A percentile compares a stretch with the other conserved stretches of the same genome.
Evolutionary conservation across 2,329 filamentous ascomycete species (phyloP).

Genomic region (Hypoxylon sp.): DNA sequence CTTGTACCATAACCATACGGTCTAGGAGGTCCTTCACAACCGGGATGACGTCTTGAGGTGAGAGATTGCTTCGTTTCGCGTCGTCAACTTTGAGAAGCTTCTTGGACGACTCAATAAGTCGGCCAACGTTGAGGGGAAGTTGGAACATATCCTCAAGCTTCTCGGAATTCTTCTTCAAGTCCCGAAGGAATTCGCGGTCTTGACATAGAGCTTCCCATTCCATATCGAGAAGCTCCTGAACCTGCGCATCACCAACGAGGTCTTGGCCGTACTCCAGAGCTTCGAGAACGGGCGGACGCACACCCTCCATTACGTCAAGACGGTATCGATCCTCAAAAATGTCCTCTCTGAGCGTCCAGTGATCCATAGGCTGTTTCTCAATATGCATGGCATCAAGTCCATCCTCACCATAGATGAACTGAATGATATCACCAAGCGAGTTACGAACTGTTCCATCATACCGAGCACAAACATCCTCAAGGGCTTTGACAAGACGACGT

Average conservation of each 20-base stretch:
- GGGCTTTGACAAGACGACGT: conserved; percentile 95
- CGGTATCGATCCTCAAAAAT: conserved; percentile 87
- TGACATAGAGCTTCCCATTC: conserved; percentile 85
- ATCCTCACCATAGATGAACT: conserved; percentile 98
- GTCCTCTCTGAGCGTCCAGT: conserved; percentile 82
- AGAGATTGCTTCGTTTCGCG: conserved; percentile 87
- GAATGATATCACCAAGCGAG: conserved; percentile 94
- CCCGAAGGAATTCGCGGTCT: conserved; percentile 83
- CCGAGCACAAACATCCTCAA: conserved; percentile 97
- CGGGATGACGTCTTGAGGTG: conserved; percentile 88
- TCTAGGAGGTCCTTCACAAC: conserved; percentile 82
- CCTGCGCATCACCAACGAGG: conserved; percentile 87
- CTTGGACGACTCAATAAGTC: conserved; percentile 92
- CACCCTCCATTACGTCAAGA: conserved; percentile 85
- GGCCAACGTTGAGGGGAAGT: conserved; percentile 89
- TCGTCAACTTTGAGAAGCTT: conserved; percentile 92
- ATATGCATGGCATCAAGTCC: conserved; percentile 94
- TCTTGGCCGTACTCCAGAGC: conserved; percentile 89
- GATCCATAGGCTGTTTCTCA: conserved; percentile 91
- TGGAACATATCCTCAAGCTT: conserved; percentile 90
- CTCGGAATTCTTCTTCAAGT: conserved; percentile 72
- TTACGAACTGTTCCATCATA: conserved; percentile 98
- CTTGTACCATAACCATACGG: conserved; percentile 87
- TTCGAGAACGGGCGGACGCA: conserved; percentile 72
- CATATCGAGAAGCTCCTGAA: conserved; percentile 87